These are phyloP conservation scores for Pseudoturritis turrita DNA, from an alignment of 345 rosid species.

Conservation along the genomic window DNA sequence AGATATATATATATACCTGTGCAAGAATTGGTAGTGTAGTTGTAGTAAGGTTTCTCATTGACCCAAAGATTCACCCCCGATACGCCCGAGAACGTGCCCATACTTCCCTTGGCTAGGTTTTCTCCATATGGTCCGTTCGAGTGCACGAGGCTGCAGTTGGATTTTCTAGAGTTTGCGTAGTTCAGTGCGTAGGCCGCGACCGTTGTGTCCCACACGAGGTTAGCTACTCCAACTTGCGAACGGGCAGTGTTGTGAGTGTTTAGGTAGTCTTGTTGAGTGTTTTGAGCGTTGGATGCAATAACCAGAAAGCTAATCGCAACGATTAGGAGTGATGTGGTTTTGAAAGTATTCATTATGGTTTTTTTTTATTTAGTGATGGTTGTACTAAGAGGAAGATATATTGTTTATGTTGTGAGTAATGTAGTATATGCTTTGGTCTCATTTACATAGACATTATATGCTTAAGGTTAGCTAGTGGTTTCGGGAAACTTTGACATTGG, in stretches of 20 bases:
- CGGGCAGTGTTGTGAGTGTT: slow-evolving; percentile 48
- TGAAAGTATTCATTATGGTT: slow-evolving; percentile 1
- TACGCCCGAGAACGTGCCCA: slow-evolving; percentile 20
- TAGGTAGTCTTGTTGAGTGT: slow-evolving; percentile 39
- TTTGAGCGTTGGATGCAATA: slow-evolving; percentile 24
- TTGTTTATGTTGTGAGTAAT: neutral
- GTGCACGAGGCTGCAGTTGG: slow-evolving; percentile 44
- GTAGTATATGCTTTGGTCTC: neutral
- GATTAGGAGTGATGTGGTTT: neutral
- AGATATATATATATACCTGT: slow-evolving; percentile 1
- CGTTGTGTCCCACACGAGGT: slow-evolving; percentile 39
- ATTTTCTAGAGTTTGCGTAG: slow-evolving; percentile 33
- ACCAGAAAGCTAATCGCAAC: slow-evolving; percentile 6
- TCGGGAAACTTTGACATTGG: slow-evolving; percentile 12
- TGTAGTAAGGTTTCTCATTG: slow-evolving; percentile 43
- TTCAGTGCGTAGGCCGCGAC: slow-evolving; percentile 38
- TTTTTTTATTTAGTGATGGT: neutral
- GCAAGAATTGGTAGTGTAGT: slow-evolving; percentile 41
- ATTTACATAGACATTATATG: slow-evolving; percentile 4
- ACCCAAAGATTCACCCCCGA: slow-evolving; percentile 57
- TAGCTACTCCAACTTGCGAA: slow-evolving; percentile 32
- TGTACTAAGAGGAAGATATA: neutral
- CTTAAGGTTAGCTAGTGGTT: neutral
- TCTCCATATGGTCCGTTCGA: slow-evolving; percentile 55
- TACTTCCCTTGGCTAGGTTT: slow-evolving; percentile 54